Evolutionary conservation across 768 basidiomycete species (phyloP), one percentile per base, ranked within the genome.

Genomic region (Tylopilus vinaceipallidus): DNA sequence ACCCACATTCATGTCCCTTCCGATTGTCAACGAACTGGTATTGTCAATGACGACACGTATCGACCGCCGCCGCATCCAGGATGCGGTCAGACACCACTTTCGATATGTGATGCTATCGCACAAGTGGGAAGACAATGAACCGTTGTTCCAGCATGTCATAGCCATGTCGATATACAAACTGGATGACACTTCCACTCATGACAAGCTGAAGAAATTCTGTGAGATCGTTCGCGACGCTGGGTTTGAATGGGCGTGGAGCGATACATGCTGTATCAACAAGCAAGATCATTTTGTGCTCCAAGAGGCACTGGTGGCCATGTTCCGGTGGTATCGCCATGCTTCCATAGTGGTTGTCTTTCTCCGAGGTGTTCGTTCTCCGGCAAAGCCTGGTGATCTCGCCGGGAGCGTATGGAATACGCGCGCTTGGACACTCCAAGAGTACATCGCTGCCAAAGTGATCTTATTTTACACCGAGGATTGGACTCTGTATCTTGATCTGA

Each of bases 221-320:
- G 27, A 34, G 23, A 43, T 47, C 2, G 48, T 40, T 2, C 47
- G 37, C 19, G 54, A 47, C 16, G 42, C 39, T 6, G 53, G 48
- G 3, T 55, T 43, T 6, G 12, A 29, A 6, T 29, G 27, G 27
- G 27, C 27, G 27, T 29, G 27, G 27, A 29, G 27, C 27, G 27
- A 56, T 14, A 55, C 55, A 0, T 56, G 55, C 23, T 56, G 55
- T 23, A 52, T 56, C 14, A 17, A 56, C 23, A 51, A 44, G n/a
- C 5, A n/a, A 3, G 33, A 51, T 17, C 29, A 43, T 35, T 22
- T 51, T 45, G 27, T 29, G 27, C 27, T 29, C 27, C 27, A 29
- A 12, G 27, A 29, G 12, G 27, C 27, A 29, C 27, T 29, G 27
- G 27, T 29, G 27, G 27, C 27, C 27, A 29, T 29, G 27, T 29